These are phyloP conservation scores for Brassica balearica DNA, from an alignment of 441 rosid species.

Conservation along the genomic window DNA sequence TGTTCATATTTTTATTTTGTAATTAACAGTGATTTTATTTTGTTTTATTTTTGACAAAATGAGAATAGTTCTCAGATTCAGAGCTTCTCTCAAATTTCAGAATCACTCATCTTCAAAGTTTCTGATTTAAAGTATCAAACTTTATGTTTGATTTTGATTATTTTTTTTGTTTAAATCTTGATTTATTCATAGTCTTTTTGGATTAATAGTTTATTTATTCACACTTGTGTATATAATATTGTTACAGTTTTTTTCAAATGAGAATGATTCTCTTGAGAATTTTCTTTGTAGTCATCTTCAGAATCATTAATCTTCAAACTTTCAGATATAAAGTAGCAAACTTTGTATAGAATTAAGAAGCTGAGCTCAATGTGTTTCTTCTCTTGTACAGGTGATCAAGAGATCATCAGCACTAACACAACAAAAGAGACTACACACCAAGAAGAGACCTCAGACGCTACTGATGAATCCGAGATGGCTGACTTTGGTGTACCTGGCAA, in stretches of 20 bases:
- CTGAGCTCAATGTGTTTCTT: background rate
- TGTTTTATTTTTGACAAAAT: background rate
- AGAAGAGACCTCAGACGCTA: slow-evolving; percentile 33
- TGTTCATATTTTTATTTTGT: too few species aligned
- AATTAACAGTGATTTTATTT: too few species aligned
- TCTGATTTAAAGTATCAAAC: background rate
- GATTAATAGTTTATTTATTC: too few species aligned
- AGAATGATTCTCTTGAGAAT: too few species aligned
- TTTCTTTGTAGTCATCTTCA: background rate
- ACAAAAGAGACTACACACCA: slow-evolving; percentile 33
- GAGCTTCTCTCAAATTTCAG: background rate
- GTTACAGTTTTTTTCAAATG: background rate
- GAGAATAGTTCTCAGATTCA: background rate
- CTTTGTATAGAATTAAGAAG: background rate
- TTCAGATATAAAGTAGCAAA: background rate
- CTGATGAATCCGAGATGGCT: slow-evolving; percentile 45
- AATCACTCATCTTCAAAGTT: background rate
- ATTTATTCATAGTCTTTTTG: too few species aligned
- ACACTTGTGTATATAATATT: background rate
- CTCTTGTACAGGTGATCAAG: slow-evolving; percentile 47
- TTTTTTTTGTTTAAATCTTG: too few species aligned
- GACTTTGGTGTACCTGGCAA: slow-evolving; percentile 41
- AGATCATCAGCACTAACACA: slow-evolving; percentile 36
- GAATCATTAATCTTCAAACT: background rate
- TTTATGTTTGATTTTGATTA: too few species aligned